Conservation (phyloP, 2,329 filamentous ascomycete species). For the Pseudogymnoascus sp. region DNA sequence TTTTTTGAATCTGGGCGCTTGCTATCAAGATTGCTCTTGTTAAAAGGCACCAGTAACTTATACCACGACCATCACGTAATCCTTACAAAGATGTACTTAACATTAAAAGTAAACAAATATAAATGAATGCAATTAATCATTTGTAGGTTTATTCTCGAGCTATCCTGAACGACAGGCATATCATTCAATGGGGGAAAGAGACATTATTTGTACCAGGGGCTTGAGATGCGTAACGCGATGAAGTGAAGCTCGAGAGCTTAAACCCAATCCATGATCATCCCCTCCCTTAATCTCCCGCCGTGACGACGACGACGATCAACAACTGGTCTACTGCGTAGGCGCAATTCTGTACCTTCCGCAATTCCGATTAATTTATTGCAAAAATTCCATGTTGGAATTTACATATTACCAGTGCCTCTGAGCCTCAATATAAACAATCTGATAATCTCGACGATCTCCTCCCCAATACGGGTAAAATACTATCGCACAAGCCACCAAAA, state of each 20-base stretch:
- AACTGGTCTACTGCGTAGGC: not conserved
- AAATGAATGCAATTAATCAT: not conserved
- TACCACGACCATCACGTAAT: not conserved
- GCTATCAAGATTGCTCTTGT: not conserved
- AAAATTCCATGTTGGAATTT: not conserved
- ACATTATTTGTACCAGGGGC: not conserved
- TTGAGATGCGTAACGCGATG: not conserved
- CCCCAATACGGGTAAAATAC: not conserved
- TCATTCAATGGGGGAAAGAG: not conserved
- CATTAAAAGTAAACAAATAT: not conserved
- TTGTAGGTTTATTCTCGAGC: not conserved
- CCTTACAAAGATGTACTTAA: not conserved
- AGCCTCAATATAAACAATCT: not conserved
- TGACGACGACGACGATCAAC: slow-evolving; percentile 3
- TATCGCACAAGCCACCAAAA: slow-evolving; percentile 6
- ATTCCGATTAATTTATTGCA: not conserved
- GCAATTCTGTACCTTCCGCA: not conserved
- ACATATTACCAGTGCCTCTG: not conserved
- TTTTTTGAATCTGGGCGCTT: not conserved
- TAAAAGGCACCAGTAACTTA: not conserved
- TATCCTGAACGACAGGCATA: not conserved
- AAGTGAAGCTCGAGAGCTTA: slow-evolving; percentile 4
- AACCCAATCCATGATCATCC: slow-evolving; percentile 6
- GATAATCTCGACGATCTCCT: not conserved
- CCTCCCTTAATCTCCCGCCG: slow-evolving; percentile 1